A percentile compares a stretch with the other conserved stretches of the same genome.
Evolutionary conservation across 2,329 filamentous ascomycete species (phyloP).

Genomic region (Aspergillus aculeatus): DNA sequence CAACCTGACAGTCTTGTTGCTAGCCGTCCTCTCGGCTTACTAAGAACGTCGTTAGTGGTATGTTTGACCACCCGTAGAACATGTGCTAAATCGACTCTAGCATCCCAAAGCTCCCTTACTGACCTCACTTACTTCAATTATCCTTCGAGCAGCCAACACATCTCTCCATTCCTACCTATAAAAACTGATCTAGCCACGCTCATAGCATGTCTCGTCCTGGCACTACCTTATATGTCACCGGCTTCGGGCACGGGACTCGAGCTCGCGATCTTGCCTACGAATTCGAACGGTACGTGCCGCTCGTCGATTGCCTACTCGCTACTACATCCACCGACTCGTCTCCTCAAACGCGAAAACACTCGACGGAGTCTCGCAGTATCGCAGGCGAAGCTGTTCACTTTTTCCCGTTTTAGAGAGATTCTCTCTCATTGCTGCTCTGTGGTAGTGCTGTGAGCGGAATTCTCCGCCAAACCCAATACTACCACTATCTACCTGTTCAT

Average conservation of each 20-base stretch:
- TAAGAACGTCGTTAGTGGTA: neutral
- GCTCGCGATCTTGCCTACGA: constrained; percentile 99
- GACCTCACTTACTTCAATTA: neutral
- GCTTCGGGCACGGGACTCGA: constrained; percentile 98
- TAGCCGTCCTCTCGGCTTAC: neutral
- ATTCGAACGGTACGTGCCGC: constrained; percentile 98
- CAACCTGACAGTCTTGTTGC: no score
- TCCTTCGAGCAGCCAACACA: neutral
- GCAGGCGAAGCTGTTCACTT: constrained; percentile 18
- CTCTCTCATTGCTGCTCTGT: constrained; percentile 6
- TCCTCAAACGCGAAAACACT: constrained; percentile 37
- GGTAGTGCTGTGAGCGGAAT: neutral
- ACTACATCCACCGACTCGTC: constrained; percentile 39
- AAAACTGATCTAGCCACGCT: neutral
- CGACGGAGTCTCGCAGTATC: constrained; percentile 29
- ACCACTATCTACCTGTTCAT: neutral
- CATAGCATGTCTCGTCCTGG: constrained; percentile 80
- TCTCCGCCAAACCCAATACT: constrained; percentile 1
- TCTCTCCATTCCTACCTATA: neutral
- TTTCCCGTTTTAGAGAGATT: constrained; percentile 13
- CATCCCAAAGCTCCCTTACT: neutral
- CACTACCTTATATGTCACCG: constrained; percentile 95
- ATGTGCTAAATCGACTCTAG: neutral
- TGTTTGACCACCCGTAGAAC: neutral
- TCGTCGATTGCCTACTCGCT: constrained; percentile 43